Evolutionary conservation across 2,329 filamentous ascomycete species (phyloP).

Genomic region (Clarireedia homoeocarpa): DNA sequence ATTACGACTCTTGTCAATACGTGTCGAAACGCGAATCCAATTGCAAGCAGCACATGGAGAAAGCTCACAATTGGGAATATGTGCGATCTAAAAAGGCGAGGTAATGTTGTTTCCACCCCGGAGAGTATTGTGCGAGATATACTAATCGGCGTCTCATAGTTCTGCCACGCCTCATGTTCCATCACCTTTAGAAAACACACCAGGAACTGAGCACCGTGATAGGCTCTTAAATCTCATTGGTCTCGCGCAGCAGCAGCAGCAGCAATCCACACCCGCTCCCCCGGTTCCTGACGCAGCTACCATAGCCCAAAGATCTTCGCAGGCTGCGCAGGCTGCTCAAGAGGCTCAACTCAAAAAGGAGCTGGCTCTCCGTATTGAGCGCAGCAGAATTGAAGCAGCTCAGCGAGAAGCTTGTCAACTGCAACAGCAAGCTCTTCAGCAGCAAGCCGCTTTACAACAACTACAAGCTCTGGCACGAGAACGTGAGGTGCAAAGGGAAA

Average conservation of each 20-base stretch:
- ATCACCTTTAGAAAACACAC: too few relatives aligned
- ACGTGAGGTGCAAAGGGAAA: not conserved
- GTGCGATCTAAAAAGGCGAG: slow-evolving; percentile 69
- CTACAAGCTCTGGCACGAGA: not conserved
- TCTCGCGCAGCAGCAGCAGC: not conserved
- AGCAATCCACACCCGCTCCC: slow-evolving; percentile 9
- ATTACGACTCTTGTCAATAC: slow-evolving; percentile 78
- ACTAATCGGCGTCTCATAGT: too few relatives aligned
- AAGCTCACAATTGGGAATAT: slow-evolving; percentile 85
- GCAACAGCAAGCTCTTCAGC: not conserved
- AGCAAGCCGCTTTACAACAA: not conserved
- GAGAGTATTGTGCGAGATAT: too few relatives aligned
- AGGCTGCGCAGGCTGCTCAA: slow-evolving; percentile 15
- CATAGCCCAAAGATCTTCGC: slow-evolving; percentile 20
- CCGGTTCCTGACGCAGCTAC: slow-evolving; percentile 6
- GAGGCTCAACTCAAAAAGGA: slow-evolving; percentile 26
- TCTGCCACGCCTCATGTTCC: too few relatives aligned
- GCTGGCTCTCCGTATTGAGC: slow-evolving; percentile 22
- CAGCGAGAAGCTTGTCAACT: slow-evolving; percentile 15
- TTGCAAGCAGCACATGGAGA: slow-evolving; percentile 98
- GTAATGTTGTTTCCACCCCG: too few relatives aligned
- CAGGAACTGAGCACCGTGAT: too few relatives aligned
- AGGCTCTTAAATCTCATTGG: too few relatives aligned
- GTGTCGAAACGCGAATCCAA: slow-evolving; percentile 93
- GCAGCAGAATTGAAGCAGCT: slow-evolving; percentile 16